Evolutionary conservation across 805 yeast genomes (phyloP).

Genomic region (Ogataea henricii): DNA sequence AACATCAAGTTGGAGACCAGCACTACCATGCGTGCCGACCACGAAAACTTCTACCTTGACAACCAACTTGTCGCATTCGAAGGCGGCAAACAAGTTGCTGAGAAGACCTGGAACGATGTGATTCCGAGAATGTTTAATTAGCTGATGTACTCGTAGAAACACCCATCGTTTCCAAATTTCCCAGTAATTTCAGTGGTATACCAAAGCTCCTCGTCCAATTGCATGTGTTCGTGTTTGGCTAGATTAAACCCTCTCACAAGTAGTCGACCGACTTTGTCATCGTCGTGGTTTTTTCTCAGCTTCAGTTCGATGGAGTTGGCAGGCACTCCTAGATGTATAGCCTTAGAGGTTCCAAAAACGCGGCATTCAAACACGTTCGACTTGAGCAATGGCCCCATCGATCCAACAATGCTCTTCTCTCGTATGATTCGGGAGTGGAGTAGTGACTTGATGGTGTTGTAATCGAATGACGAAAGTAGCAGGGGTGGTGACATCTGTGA

Average conservation of each 20-base stretch:
- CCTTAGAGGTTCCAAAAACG: slow-evolving; percentile 24
- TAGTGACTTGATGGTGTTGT: slow-evolving; percentile 45
- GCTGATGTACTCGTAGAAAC: slow-evolving; percentile 51
- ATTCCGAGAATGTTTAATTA: slow-evolving; percentile 37
- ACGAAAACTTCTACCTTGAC: slow-evolving; percentile 35
- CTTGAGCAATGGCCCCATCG: slow-evolving; percentile 59
- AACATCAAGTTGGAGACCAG: slow-evolving; percentile 36
- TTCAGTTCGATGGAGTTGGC: slow-evolving; percentile 64
- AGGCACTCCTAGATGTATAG: slow-evolving; percentile 54
- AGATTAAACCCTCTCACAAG: slow-evolving; percentile 66
- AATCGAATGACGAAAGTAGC: slow-evolving; percentile 20
- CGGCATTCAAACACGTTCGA: slow-evolving; percentile 68
- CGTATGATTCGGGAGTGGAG: slow-evolving; percentile 52
- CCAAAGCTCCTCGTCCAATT: slow-evolving; percentile 51
- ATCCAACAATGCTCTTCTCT: slow-evolving; percentile 48
- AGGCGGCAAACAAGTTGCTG: slow-evolving; percentile 33
- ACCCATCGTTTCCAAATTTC: slow-evolving; percentile 70
- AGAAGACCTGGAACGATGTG: slow-evolving; percentile 37
- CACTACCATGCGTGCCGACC: slow-evolving; percentile 36
- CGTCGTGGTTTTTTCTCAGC: slow-evolving; percentile 39
- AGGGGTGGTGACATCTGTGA: slow-evolving; percentile 25
- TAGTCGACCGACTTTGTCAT: slow-evolving; percentile 50
- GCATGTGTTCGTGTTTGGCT: slow-evolving; percentile 43
- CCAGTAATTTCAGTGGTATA: slow-evolving; percentile 52
- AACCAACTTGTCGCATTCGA: slow-evolving; percentile 40